Percentiles rank a stretch among this genome's conserved stretches.
phyloP scores from a whole-genome alignment of 1,139 yeast genomes.

The Lodderomyces pseudojiufengensis region DNA sequence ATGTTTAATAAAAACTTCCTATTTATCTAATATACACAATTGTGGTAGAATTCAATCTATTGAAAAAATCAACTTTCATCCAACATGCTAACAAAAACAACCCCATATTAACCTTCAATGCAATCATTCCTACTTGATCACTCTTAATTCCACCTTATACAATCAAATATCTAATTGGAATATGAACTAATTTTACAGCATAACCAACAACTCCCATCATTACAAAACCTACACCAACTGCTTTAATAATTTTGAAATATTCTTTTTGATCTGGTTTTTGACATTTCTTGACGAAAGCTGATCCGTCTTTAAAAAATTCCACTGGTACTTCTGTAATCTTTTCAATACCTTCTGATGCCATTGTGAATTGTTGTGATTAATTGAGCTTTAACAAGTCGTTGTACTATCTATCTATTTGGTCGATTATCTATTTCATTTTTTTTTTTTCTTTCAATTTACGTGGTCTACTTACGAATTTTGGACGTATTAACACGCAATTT shows the following conservation, averaged over 20 bases:
- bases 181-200: slow-evolving; percentile 89
- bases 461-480: not conserved
- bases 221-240: slow-evolving; percentile 93
- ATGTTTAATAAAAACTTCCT: too few species aligned
- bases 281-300: slow-evolving; percentile 84
- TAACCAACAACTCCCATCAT: slow-evolving; percentile 99
- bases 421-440: not conserved
- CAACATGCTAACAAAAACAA: too few species aligned
- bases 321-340: slow-evolving; percentile 85
- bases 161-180: slow-evolving; percentile 95
- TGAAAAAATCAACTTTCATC: too few species aligned
- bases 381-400: too few species aligned
- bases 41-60: too few species aligned
- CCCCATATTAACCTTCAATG: too few species aligned
- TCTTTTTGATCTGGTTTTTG: slow-evolving; percentile 91
- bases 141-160: slow-evolving; percentile 44
- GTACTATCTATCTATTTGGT: too few species aligned
- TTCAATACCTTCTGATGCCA: slow-evolving; percentile 68
- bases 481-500: too few species aligned
- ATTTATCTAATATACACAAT: too few species aligned
- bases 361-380: slow-evolving; percentile 13
- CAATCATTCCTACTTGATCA: too few species aligned
- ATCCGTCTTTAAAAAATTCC: slow-evolving; percentile 88
- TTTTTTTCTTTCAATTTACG: slow-evolving; percentile 1
- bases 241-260: slow-evolving; percentile 82